phyloP scores from a whole-genome alignment of 164 flowering plant species.

The Hamamelis virginiana region DNA sequence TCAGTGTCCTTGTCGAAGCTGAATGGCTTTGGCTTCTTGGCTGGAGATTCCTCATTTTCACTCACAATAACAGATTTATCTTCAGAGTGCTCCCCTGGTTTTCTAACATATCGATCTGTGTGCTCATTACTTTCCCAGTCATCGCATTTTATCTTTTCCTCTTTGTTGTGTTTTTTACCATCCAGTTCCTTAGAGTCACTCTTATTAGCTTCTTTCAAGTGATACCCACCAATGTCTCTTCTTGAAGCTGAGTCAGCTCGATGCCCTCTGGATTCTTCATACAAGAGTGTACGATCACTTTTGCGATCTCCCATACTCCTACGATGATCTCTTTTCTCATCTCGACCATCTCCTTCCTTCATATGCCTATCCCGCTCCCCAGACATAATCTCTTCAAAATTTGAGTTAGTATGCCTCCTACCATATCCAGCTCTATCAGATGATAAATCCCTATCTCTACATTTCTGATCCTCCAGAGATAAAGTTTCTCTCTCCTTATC shows the following conservation, averaged over 20 bases:
- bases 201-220: conserved; percentile 32
- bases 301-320: conserved; percentile 45
- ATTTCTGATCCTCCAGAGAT: conserved; percentile 28
- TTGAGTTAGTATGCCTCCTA: conserved; percentile 26
- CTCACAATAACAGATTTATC: conserved; percentile 25
- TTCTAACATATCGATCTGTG: conserved; percentile 29
- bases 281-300: conserved; percentile 27
- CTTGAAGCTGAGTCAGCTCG: conserved; percentile 28
- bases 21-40: conserved; percentile 47
- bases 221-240: conserved; percentile 32
- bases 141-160: conserved; percentile 40
- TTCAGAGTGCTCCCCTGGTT: conserved; percentile 26
- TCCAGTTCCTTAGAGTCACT: conserved; percentile 37
- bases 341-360: conserved; percentile 39
- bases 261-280: conserved; percentile 41
- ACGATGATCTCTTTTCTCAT: conserved; percentile 41
- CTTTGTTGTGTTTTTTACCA: conserved; percentile 31
- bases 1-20: conserved; percentile 26
- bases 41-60: conserved; percentile 36
- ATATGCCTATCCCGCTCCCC: conserved; percentile 37
- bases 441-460: conserved; percentile 33
- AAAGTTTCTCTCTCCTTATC: conserved; percentile 44
- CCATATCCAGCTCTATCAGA: conserved; percentile 39
- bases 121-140: conserved; percentile 32
- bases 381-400: conserved; percentile 28